A percentile compares a stretch with the other conserved stretches of the same genome.
phyloP scores from a whole-genome alignment of 352 stramenopile species.

The Phytophthora palmivora region DNA sequence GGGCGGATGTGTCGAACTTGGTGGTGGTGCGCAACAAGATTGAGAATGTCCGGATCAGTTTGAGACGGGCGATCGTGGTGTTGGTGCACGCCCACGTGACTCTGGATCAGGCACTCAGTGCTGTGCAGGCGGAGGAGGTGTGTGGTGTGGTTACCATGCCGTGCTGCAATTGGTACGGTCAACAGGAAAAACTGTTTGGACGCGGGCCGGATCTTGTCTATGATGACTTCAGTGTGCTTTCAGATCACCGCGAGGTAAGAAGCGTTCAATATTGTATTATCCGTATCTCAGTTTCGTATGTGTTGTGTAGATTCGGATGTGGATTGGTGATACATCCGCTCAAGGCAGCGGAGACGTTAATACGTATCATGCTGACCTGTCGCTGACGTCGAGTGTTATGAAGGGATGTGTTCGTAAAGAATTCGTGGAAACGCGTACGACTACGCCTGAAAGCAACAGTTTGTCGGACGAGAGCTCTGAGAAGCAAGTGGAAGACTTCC shows the following conservation, averaged over 20 bases:
- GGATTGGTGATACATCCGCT: constrained; percentile 26
- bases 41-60: constrained; percentile 74
- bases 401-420: constrained; percentile 64
- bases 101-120: constrained; percentile 69
- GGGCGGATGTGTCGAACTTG: constrained; percentile 66
- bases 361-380: constrained; percentile 26
- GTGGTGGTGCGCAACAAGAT: constrained; percentile 87
- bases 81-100: constrained; percentile 85
- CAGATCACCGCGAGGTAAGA: constrained; percentile 73
- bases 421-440: not conserved
- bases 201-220: constrained; percentile 72
- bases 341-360: constrained; percentile 5
- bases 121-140: constrained; percentile 65
- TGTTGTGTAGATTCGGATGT: constrained; percentile 55
- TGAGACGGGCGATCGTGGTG: constrained; percentile 68
- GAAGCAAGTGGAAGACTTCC: constrained; percentile 1
- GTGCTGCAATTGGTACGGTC: constrained; percentile 87
- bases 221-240: constrained; percentile 86
- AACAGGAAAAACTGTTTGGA: constrained; percentile 67
- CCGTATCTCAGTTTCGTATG: constrained; percentile 3
- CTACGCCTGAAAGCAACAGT: not conserved
- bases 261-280: not conserved
- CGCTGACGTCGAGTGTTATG: constrained; percentile 38
- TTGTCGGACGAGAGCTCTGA: not conserved
- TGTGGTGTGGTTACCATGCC: constrained; percentile 76